phyloP scores from a whole-genome alignment of 2,329 filamentous ascomycete genomes.

The Phaeosphaeria sp. region DNA sequence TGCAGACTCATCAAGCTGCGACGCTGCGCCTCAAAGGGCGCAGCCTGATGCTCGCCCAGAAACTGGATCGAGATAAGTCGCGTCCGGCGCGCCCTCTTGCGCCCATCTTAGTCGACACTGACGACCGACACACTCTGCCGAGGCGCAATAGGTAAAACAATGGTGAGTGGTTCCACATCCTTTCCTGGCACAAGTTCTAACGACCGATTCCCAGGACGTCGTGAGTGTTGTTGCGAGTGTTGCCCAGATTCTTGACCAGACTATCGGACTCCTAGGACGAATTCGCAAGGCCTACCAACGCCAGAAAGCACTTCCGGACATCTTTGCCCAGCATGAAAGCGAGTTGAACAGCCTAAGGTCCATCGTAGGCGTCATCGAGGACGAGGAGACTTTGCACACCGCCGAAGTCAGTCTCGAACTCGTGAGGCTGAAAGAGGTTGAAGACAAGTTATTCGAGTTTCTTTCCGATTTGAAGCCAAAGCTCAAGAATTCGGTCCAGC shows the following conservation, averaged over 20 bases:
- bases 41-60: not conserved
- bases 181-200: not conserved
- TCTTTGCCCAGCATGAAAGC: conserved; percentile 17
- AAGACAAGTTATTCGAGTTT: not conserved
- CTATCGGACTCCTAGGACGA: conserved; percentile 11
- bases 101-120: not conserved
- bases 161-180: not conserved
- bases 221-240: conserved; percentile 2
- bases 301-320: conserved; percentile 10
- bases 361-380: conserved; percentile 17
- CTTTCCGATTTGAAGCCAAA: conserved; percentile 15
- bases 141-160: not conserved
- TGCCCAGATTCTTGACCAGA: conserved; percentile 14
- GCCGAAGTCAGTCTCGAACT: not conserved
- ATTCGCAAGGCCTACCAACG: conserved; percentile 18
- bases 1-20: not conserved
- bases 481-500: conserved; percentile 10
- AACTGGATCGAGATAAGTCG: not conserved
- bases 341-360: conserved; percentile 21
- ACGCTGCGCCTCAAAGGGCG: conserved; percentile 7
- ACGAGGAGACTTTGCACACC: conserved; percentile 5
- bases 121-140: not conserved
- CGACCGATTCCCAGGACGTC: not conserved
- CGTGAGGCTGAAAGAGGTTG: not conserved
- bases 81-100: not conserved